Conservation (phyloP, 1,139 yeast genomes). For the Debaryomycetaceae sp. region DNA sequence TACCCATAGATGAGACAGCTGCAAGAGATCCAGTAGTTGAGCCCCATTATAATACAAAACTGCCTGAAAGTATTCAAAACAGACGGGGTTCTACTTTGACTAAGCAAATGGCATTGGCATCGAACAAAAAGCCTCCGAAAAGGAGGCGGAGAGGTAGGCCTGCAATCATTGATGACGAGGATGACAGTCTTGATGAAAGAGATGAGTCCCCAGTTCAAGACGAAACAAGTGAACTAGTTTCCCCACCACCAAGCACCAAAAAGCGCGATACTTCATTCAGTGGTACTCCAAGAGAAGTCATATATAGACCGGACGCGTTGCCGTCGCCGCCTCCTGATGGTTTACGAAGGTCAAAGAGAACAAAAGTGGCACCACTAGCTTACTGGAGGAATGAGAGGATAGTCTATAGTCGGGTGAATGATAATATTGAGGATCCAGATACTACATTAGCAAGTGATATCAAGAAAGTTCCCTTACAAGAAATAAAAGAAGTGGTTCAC, state of each 20-base stretch:
- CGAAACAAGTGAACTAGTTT: slow-evolving; percentile 13
- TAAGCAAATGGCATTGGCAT: slow-evolving; percentile 41
- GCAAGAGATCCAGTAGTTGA: slow-evolving; percentile 1
- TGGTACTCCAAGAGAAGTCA: slow-evolving; percentile 3
- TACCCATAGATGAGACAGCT: slow-evolving; percentile 13
- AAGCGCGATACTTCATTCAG: slow-evolving; percentile 3
- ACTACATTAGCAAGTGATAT: slow-evolving; percentile 34
- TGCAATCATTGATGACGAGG: slow-evolving; percentile 11
- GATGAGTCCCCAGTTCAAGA: slow-evolving; percentile 8
- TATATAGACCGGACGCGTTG: slow-evolving; percentile 30
- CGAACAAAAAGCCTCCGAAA: slow-evolving; percentile 9
- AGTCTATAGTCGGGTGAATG: slow-evolving; percentile 54
- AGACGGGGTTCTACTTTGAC: slow-evolving; percentile 25
- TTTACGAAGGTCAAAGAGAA: slow-evolving; percentile 54
- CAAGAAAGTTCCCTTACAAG: slow-evolving; percentile 49
- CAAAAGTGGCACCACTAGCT: slow-evolving; percentile 70
- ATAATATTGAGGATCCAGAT: slow-evolving; percentile 36
- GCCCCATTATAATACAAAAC: not conserved
- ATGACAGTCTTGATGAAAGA: slow-evolving; percentile 7
- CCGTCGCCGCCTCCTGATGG: slow-evolving; percentile 50
- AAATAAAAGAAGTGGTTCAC: slow-evolving; percentile 57
- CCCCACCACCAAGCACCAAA: slow-evolving; percentile 19
- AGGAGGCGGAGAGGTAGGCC: slow-evolving; percentile 4
- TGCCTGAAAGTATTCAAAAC: not conserved
- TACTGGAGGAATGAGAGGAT: slow-evolving; percentile 84